These are phyloP conservation scores for Flaveria robusta DNA, from an alignment of 129 eudicot genomes.

Conservation along the genomic window DNA sequence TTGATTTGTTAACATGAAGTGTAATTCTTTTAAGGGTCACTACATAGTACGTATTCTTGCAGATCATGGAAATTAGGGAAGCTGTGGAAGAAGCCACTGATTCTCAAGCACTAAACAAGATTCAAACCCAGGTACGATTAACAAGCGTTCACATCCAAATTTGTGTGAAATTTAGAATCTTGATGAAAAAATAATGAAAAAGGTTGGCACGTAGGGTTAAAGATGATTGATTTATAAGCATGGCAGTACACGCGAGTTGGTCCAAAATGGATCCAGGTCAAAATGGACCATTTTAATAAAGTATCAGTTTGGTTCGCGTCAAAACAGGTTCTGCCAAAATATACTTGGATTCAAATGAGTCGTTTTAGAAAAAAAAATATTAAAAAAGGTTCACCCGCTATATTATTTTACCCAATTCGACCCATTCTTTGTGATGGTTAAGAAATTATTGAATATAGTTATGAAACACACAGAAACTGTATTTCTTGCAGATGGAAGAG, in stretches of 20 bases:
- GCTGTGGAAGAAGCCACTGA: slow-evolving; percentile 82
- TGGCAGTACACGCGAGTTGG: too few species aligned
- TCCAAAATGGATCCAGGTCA: too few species aligned
- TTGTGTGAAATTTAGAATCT: neutral
- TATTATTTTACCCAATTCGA: too few species aligned
- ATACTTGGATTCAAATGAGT: too few species aligned
- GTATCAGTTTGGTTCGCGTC: too few species aligned
- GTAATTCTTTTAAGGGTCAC: neutral
- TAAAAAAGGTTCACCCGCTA: too few species aligned
- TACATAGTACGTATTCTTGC: slow-evolving; percentile 21
- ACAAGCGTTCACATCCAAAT: neutral
- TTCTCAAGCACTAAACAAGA: slow-evolving; percentile 51
- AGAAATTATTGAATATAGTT: neutral
- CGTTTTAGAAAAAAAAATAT: too few species aligned
- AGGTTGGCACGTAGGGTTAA: slow-evolving; percentile 7
- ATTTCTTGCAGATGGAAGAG: slow-evolving; percentile 56
- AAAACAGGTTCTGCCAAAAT: too few species aligned
- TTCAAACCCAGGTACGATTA: slow-evolving; percentile 58
- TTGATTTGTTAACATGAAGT: neutral
- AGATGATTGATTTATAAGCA: neutral
- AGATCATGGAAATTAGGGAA: slow-evolving; percentile 96
- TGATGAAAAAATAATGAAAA: neutral
- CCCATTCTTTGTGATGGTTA: neutral
- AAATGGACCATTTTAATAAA: too few species aligned
- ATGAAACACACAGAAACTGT: neutral